Conservation (phyloP, 73 alveolate genomes). For the Stentor roeselii region DNA sequence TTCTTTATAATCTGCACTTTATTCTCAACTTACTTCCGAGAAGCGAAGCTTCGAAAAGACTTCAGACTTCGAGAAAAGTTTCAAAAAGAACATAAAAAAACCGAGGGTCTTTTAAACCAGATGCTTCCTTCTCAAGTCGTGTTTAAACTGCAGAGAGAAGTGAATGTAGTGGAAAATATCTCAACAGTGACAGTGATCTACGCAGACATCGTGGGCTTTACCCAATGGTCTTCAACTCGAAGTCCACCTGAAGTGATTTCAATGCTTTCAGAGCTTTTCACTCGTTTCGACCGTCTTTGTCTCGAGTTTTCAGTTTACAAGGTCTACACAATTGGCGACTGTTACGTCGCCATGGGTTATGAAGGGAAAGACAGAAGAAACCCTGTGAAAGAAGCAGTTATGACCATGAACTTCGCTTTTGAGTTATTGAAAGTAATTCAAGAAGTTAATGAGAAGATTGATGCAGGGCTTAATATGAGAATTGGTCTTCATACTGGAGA, state of each 20-base stretch:
- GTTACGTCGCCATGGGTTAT: slow-evolving; percentile 92
- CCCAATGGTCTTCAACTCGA: slow-evolving; percentile 55
- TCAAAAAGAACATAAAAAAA: too few relatives aligned
- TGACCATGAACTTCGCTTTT: slow-evolving; percentile 83
- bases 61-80: too few relatives aligned
- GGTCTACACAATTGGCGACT: slow-evolving; percentile 95
- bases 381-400: slow-evolving; percentile 84
- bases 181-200: slow-evolving; percentile 86
- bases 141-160: too few relatives aligned
- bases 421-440: slow-evolving; percentile 74
- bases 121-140: too few relatives aligned
- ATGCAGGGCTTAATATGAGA: slow-evolving; percentile 77
- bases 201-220: slow-evolving; percentile 86
- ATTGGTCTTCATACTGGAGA: slow-evolving; percentile 82
- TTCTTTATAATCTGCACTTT: too few relatives aligned
- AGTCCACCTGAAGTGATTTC: slow-evolving; percentile 85
- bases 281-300: slow-evolving; percentile 87
- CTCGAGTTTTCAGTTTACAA: slow-evolving; percentile 84
- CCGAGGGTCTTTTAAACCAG: too few relatives aligned
- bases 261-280: slow-evolving; percentile 79
- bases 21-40: too few relatives aligned
- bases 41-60: too few relatives aligned
- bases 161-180: too few relatives aligned
- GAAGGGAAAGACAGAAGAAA: slow-evolving; percentile 89
- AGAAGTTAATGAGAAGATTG: slow-evolving; percentile 88